These are phyloP conservation scores for Inga oerstediana DNA, from an alignment of 306 rosid species.

Conservation along the genomic window DNA sequence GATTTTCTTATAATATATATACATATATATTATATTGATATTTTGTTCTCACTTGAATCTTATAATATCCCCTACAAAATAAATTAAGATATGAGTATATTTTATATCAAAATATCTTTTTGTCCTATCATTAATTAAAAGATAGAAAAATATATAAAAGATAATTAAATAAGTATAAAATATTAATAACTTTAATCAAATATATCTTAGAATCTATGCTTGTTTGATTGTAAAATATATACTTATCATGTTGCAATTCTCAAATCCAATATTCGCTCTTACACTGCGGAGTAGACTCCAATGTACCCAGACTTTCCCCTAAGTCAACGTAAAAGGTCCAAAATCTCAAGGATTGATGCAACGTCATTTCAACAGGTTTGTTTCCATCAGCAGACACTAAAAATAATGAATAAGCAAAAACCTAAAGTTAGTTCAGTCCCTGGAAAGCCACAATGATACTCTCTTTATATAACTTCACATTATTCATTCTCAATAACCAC, in stretches of 20 bases:
- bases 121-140: no score
- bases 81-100: no score
- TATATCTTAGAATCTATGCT: no score
- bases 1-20: no score
- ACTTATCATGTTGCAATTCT: conserved; percentile 64
- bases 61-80: no score
- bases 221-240: no score
- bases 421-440: conserved; percentile 28
- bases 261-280: conserved; percentile 89
- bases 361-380: conserved; percentile 86
- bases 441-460: background rate
- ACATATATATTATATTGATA: no score
- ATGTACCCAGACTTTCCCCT: conserved; percentile 83
- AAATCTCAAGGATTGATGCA: conserved; percentile 78
- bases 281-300: conserved; percentile 88
- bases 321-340: conserved; percentile 92
- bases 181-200: no score
- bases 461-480: background rate
- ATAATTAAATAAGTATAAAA: no score
- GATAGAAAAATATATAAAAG: no score
- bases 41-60: no score
- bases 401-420: conserved; percentile 39
- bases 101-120: no score
- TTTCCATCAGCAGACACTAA: conserved; percentile 94
- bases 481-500: background rate